Base-by-base conservation (phyloP, 2,329 filamentous ascomycete genomes). In the Colletotrichum eremochloae region DNA sequence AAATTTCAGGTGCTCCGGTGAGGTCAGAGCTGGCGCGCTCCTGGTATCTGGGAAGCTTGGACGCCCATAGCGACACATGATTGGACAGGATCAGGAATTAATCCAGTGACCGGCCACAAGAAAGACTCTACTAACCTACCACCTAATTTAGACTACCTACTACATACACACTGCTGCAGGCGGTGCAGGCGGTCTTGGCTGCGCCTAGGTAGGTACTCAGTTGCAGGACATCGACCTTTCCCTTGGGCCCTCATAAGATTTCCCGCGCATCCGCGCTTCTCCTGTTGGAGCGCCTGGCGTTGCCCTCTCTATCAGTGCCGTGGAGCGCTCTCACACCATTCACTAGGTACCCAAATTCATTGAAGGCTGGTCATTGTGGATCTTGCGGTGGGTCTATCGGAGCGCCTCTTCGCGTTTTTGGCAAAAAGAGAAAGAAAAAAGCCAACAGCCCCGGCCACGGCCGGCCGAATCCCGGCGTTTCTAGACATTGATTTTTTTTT, bases 1-100 rank as follows among this genome's bases (percentile, higher is more conserved):
- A 72, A 72, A 72, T 72, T 72, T 72, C 66, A 72, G 66, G 66
- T 72, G 66, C 60, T 64, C 60, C 66, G 65, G 69, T 72, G 69
- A 72, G 69, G 69, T 72, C 69, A 72, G 60, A 71, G 69, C 63
- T 60, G 68, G 69, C 65, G 69, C 69, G 69, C 52, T 71, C 65
- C 12, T 8, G 42, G 42, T 46, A 46, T n/a, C 18, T 50, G 11
- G 6, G 60, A 72, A 69, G 66, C 69, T 72, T 61, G n/a, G 69
- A 56, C 53, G 5, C 3, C 8, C 24, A 56, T 2, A 33, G 38
- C n/a, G 3, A 31, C 15, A 31, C 29, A 18, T 72, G 66, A 72
- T 72, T 72, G 69, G 69, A 36, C 31, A 5, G 53, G 36, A 14
- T 46, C 29, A 46, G 2, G 53, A 33, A 57, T 29, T 24, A 67